These are phyloP conservation scores for Beta vulgaris DNA, from an alignment of 148 eudicot genomes.

Conservation along the genomic window DNA sequence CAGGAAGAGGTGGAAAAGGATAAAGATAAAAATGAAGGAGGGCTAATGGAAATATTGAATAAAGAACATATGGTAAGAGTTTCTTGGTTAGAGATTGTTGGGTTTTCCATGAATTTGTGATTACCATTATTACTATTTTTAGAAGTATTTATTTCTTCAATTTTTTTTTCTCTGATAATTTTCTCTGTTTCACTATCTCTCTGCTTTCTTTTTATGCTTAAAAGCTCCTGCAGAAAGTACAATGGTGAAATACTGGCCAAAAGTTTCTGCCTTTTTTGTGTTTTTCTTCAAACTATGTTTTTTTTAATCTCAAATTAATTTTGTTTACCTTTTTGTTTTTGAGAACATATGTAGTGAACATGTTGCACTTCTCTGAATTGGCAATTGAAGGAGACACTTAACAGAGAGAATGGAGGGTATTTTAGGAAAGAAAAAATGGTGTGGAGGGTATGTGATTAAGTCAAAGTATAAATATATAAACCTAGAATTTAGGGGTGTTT, in stretches of 20 bases:
- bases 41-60: slow-evolving; percentile 50
- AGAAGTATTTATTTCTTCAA: neutral
- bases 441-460: neutral
- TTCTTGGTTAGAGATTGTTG: slow-evolving; percentile 42
- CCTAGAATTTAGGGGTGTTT: neutral
- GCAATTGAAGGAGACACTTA: slow-evolving; percentile 1
- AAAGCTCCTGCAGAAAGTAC: neutral
- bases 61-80: slow-evolving; percentile 42
- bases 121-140: slow-evolving; percentile 2
- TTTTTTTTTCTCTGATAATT: neutral
- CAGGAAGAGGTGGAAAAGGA: slow-evolving; percentile 36
- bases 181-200: neutral
- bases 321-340: too few relatives aligned
- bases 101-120: slow-evolving; percentile 17
- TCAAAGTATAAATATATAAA: too few relatives aligned
- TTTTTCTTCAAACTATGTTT: too few relatives aligned
- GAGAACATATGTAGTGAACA: too few relatives aligned
- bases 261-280: too few relatives aligned
- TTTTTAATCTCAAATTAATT: too few relatives aligned
- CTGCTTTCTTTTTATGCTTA: slow-evolving; percentile 2
- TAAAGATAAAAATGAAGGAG: slow-evolving; percentile 48
- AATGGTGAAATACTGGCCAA: neutral
- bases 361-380: neutral
- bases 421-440: neutral
- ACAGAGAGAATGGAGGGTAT: neutral